A percentile compares a stretch with the other conserved stretches of the same genome.
Conservation (phyloP, 2,329 filamentous ascomycete species). For the Xylariaceae sp. region DNA sequence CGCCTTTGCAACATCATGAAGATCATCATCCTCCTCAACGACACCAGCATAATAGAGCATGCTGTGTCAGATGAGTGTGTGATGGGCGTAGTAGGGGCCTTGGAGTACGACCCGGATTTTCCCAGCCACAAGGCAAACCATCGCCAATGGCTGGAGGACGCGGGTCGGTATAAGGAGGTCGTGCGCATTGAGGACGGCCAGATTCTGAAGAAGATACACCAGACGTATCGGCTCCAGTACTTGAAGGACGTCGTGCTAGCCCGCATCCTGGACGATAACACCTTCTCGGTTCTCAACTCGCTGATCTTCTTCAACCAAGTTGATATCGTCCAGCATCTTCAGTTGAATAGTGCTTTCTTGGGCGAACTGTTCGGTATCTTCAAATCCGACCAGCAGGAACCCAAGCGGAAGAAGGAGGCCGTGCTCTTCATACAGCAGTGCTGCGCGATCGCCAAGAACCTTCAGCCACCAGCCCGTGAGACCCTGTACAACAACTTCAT, state of each 20-base stretch:
- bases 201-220: constrained; percentile 86
- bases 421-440: constrained; percentile 97
- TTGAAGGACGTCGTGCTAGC: constrained; percentile 97
- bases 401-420: constrained; percentile 79
- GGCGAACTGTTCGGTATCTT: constrained; percentile 87
- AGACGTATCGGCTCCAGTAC: constrained; percentile 92
- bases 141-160: constrained; percentile 81
- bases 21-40: constrained; percentile 86
- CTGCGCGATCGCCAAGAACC: constrained; percentile 86
- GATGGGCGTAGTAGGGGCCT: constrained; percentile 83
- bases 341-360: constrained; percentile 69
- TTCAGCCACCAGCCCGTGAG: constrained; percentile 75
- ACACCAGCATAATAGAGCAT: constrained; percentile 88
- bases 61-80: constrained; percentile 86
- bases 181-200: constrained; percentile 79
- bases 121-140: constrained; percentile 97
- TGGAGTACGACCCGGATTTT: constrained; percentile 98
- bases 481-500: constrained; percentile 87
- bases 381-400: constrained; percentile 52
- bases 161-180: constrained; percentile 91
- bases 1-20: constrained; percentile 98
- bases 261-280: constrained; percentile 92
- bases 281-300: constrained; percentile 94
- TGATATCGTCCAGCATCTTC: constrained; percentile 93
- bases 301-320: constrained; percentile 99